Conservation (phyloP, 2,329 filamentous ascomycete genomes). For the Dothiorella sarmentorum region DNA sequence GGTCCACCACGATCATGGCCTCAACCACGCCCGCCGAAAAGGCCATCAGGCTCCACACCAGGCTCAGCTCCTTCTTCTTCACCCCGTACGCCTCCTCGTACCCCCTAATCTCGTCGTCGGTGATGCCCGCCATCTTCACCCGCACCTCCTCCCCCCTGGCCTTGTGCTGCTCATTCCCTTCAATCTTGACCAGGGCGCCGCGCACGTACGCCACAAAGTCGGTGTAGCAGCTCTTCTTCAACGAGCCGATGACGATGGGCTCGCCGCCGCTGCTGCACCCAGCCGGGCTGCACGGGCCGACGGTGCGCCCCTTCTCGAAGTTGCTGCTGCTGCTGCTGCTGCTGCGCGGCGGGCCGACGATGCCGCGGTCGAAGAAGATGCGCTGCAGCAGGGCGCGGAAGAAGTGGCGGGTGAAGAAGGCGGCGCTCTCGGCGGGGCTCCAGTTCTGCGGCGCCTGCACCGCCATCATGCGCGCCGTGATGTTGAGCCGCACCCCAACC, state of each 20-base stretch:
- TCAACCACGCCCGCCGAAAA: slow-evolving; percentile 89
- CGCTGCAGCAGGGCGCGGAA: slow-evolving; percentile 87
- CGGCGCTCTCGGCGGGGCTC: slow-evolving; percentile 74
- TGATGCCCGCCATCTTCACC: slow-evolving; percentile 64
- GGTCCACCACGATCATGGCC: slow-evolving; percentile 83
- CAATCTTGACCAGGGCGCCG: slow-evolving; percentile 63
- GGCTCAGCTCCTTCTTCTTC: slow-evolving; percentile 75
- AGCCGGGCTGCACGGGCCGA: slow-evolving; percentile 67
- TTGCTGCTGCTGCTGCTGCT: slow-evolving; percentile 25
- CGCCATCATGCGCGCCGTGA: slow-evolving; percentile 97
- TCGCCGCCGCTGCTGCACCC: slow-evolving; percentile 76
- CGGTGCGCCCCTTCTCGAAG: slow-evolving; percentile 27
- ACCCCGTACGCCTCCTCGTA: slow-evolving; percentile 66
- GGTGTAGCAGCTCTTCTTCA: slow-evolving; percentile 74
- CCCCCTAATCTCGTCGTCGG: slow-evolving; percentile 67
- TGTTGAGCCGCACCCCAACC: slow-evolving; percentile 78
- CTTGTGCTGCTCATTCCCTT: slow-evolving; percentile 47
- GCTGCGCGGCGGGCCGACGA: slow-evolving; percentile 59
- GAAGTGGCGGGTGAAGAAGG: slow-evolving; percentile 90
- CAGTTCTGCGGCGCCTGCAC: slow-evolving; percentile 94
- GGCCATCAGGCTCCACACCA: slow-evolving; percentile 94
- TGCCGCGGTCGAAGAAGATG: slow-evolving; percentile 81
- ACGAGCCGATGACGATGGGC: slow-evolving; percentile 81
- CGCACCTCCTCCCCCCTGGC: slow-evolving; percentile 47
- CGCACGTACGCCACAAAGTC: slow-evolving; percentile 78